phyloP scores from a whole-genome alignment of 495 filamentous ascomycete species.

The Talaromyces liani region DNA sequence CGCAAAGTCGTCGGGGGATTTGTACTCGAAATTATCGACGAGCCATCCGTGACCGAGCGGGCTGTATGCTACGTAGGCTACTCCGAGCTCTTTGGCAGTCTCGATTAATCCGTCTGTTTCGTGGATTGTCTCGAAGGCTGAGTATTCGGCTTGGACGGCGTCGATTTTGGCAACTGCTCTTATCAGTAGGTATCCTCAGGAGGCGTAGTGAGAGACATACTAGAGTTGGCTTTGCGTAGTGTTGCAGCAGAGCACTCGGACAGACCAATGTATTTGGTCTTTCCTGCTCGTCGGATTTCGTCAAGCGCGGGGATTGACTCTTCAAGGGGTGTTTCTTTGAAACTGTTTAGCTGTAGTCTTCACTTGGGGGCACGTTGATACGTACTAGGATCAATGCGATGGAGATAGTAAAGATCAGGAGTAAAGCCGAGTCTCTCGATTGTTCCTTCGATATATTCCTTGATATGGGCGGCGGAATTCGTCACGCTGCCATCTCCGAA shows the following conservation, averaged over 20 bases:
- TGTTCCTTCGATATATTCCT: slow-evolving; percentile 44
- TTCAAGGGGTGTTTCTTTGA: slow-evolving; percentile 24
- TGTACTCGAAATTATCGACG: slow-evolving; percentile 34
- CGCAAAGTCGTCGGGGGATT: slow-evolving; percentile 37
- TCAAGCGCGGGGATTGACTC: slow-evolving; percentile 41
- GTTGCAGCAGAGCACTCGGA: slow-evolving; percentile 39
- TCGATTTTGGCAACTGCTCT: slow-evolving; percentile 40
- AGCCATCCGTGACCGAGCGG: slow-evolving; percentile 41
- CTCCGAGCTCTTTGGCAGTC: slow-evolving; percentile 30
- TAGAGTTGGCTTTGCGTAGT: slow-evolving; percentile 36
- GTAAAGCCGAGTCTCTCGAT: slow-evolving; percentile 43
- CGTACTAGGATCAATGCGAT: slow-evolving; percentile 34
- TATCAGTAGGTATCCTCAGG: neutral
- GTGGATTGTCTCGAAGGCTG: slow-evolving; percentile 42
- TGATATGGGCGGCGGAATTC: slow-evolving; percentile 43
- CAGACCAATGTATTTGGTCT: slow-evolving; percentile 41
- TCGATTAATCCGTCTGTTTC: slow-evolving; percentile 34
- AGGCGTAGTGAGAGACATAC: slow-evolving; percentile 14
- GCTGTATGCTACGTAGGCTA: slow-evolving; percentile 39
- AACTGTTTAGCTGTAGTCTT: no score
- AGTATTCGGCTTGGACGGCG: slow-evolving; percentile 45
- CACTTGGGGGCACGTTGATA: no score
- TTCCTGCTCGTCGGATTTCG: slow-evolving; percentile 36
- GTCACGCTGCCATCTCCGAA: slow-evolving; percentile 27
- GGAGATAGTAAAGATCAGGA: slow-evolving; percentile 37